Evolutionary conservation across 768 basidiomycete species (phyloP), one percentile per base, ranked within the genome.

Genomic region (Crepidotus variabilis): DNA sequence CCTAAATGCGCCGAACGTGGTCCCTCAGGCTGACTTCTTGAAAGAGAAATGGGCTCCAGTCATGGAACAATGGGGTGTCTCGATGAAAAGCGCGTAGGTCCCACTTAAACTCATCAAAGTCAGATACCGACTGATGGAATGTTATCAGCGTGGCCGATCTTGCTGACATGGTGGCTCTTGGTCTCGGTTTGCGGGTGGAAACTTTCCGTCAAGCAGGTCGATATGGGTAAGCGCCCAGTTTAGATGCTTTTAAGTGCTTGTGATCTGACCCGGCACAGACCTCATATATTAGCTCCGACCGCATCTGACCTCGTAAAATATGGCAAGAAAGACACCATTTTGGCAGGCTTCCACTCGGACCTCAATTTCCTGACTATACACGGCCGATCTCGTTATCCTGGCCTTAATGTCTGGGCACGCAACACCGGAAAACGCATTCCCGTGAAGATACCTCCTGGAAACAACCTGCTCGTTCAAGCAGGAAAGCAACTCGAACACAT

Each of bases 401-500:
- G 92, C 23, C 78, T 97, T 21, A 83, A 97, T 68, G 90, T 98
- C 52, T 97, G 95, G 95, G 95, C 93, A 13, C 82, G 95, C 35
- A 97, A 98, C 65, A 87, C 88, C 0, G 95, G 95, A 28, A 93
- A 90, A 68, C 86, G 92, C 13, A 92, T 98, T 58, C 77, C 87
- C 1, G 94, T 97, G 47, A 85, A 80, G 65, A 92, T 98, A 50
- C 94, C 94, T 0, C 76, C 81, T 0, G 90, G 88, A 2, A 82
- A 86, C 39, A 86, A 87, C 66, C 79, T 98, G 33, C 82, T 98
- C 13, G 92, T 98, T 1, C 95, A 98, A 71, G 94, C 94, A 1
- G 95, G 95, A 39, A 96, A 94, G 71, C 95, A 98, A 67, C 81
- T 98, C 10, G 95, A 97, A 67, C 91, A 92, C 70, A 74, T 94